Evolutionary conservation across 2,329 filamentous ascomycete genomes (phyloP).

Genomic region (Aspergillus spinulosporus): DNA sequence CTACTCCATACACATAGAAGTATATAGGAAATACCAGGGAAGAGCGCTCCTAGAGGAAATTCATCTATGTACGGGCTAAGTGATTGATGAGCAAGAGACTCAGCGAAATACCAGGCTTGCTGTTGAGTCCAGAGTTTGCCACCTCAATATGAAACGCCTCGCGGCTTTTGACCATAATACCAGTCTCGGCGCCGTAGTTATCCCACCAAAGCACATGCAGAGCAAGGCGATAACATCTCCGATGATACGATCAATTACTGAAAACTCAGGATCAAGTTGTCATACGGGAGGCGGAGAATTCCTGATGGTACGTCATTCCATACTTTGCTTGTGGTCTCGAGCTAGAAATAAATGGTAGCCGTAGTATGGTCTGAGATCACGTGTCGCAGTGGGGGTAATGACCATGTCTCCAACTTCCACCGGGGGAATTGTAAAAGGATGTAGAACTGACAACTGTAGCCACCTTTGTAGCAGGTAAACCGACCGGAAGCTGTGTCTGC

Average conservation of each 20-base stretch:
- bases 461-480: background rate
- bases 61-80: slow-evolving; percentile 6
- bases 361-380: background rate
- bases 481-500: slow-evolving; percentile 8
- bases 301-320: too few relatives aligned
- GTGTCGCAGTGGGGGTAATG: slow-evolving; percentile 5
- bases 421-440: background rate
- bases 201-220: slow-evolving; percentile 2
- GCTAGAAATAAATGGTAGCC: background rate
- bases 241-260: background rate
- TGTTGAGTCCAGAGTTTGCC: slow-evolving; percentile 16
- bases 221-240: background rate
- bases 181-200: background rate
- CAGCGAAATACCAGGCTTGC: too few relatives aligned
- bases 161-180: background rate
- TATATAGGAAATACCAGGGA: background rate
- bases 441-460: background rate
- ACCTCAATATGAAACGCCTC: slow-evolving; percentile 3
- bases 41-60: background rate
- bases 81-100: too few relatives aligned
- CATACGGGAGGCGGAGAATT: too few relatives aligned
- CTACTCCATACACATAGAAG: background rate
- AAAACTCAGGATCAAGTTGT: background rate
- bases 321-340: too few relatives aligned
- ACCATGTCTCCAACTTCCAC: background rate